Percentiles rank a stretch among this genome's conserved stretches.
These are phyloP conservation scores for Ailanthus altissimus DNA, from an alignment of 345 rosid species.

Conservation along the genomic window DNA sequence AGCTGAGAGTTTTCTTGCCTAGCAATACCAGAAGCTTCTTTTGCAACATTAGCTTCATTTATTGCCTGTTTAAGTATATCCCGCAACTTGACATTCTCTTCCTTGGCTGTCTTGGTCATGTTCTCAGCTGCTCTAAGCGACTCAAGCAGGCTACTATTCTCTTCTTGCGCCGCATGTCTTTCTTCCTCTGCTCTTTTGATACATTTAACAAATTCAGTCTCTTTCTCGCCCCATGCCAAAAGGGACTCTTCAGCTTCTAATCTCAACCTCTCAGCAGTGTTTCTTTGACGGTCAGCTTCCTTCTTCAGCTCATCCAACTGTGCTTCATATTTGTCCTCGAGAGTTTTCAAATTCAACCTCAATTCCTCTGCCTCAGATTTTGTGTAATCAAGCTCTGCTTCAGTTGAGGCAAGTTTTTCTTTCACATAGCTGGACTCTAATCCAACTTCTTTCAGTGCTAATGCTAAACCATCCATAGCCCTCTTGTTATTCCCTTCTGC, in stretches of 20 bases:
- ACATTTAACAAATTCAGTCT: conserved; percentile 61
- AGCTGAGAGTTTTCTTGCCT: conserved; percentile 71
- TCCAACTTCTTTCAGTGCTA: conserved; percentile 79
- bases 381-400: conserved; percentile 45
- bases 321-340: conserved; percentile 33
- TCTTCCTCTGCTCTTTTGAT: conserved; percentile 80
- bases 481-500: conserved; percentile 80
- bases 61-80: conserved; percentile 88
- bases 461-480: conserved; percentile 86
- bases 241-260: conserved; percentile 79
- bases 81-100: conserved; percentile 65
- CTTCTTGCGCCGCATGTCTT: conserved; percentile 48
- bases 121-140: conserved; percentile 48
- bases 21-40: conserved; percentile 81
- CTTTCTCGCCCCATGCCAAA: conserved; percentile 80
- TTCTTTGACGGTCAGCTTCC: conserved; percentile 55
- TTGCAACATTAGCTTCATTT: conserved; percentile 81
- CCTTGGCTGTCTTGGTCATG: conserved; percentile 41
- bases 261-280: conserved; percentile 63
- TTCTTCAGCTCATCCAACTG: conserved; percentile 44
- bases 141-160: conserved; percentile 49
- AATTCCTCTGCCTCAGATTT: conserved; percentile 38
- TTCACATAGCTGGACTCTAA: conserved; percentile 52
- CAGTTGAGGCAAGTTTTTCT: conserved; percentile 45
- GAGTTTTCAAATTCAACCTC: conserved; percentile 34